Conservation (phyloP, 768 basidiomycete species). For the Tylopilus sp. region DNA sequence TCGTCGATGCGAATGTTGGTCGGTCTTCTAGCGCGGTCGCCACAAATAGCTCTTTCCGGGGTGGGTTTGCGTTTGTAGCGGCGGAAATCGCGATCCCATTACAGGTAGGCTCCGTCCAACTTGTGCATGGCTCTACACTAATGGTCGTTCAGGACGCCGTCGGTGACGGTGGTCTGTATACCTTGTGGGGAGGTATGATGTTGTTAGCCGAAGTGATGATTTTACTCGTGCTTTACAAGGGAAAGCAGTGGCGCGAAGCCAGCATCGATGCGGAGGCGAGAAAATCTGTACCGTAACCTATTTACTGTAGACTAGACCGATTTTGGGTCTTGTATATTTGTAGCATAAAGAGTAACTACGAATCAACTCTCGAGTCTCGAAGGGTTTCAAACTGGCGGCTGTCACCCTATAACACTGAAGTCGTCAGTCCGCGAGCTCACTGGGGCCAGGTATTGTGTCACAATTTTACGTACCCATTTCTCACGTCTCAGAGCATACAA, state of each 20-base stretch:
- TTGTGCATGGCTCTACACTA: background rate
- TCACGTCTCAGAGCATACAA: no score
- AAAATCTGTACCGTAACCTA: conserved; percentile 3
- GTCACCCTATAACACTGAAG: no score
- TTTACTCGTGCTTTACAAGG: conserved; percentile 59
- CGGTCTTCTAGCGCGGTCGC: conserved; percentile 77
- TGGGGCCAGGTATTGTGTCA: no score
- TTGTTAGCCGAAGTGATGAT: conserved; percentile 51
- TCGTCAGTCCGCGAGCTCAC: no score
- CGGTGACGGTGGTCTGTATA: conserved; percentile 81
- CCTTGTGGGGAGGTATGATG: conserved; percentile 60
- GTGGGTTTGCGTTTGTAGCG: conserved; percentile 61
- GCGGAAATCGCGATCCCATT: conserved; percentile 76
- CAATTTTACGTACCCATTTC: no score
- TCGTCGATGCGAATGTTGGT: conserved; percentile 85
- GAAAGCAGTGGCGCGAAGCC: conserved; percentile 55
- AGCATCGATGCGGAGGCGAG: conserved; percentile 43
- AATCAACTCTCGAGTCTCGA: no score
- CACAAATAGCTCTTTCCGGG: conserved; percentile 72
- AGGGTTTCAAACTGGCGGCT: no score
- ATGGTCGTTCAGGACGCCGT: conserved; percentile 49
- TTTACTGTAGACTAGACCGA: no score
- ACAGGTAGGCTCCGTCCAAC: conserved; percentile 33
- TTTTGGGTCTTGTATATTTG: background rate
- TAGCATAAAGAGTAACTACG: background rate